These are phyloP conservation scores for Dendrobium nobile DNA, from an alignment of 106 monocot species.

Conservation along the genomic window DNA sequence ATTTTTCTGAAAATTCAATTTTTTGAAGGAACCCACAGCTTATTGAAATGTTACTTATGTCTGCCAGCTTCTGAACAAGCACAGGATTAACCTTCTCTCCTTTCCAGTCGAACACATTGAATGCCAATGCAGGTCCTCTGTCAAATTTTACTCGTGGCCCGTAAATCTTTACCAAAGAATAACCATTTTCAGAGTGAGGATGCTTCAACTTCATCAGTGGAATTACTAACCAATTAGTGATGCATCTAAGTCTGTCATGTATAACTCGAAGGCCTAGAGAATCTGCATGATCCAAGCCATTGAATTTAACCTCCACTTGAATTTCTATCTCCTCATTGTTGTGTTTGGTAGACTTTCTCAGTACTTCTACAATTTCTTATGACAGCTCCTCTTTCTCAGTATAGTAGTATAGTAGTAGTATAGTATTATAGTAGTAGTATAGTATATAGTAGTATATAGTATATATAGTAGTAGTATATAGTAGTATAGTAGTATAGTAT, in stretches of 20 bases:
- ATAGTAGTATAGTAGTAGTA: no score
- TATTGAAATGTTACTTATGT: constrained; percentile 64
- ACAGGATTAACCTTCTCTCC: constrained; percentile 65
- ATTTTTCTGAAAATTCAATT: constrained; percentile 51
- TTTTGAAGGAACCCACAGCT: constrained; percentile 51
- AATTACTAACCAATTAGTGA: constrained; percentile 67
- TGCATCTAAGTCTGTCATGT: constrained; percentile 49
- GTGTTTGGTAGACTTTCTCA: neutral
- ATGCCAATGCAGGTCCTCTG: constrained; percentile 60
- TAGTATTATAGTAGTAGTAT: no score
- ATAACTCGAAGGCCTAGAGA: constrained; percentile 60
- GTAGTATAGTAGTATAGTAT: no score
- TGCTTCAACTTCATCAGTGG: constrained; percentile 59
- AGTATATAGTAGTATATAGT: no score
- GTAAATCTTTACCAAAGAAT: constrained; percentile 52
- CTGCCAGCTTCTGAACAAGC: constrained; percentile 79
- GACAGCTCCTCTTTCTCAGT: neutral
- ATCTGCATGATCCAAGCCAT: constrained; percentile 66
- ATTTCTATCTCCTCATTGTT: no score
- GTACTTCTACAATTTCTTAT: constrained; percentile 19
- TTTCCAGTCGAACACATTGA: constrained; percentile 89
- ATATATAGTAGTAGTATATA: no score
- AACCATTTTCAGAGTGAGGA: constrained; percentile 36
- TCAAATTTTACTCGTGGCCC: constrained; percentile 72
- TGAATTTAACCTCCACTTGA: constrained; percentile 30